Evolutionary conservation across 768 basidiomycete genomes (phyloP).

Genomic region (Pleurotus cornucopiae): DNA sequence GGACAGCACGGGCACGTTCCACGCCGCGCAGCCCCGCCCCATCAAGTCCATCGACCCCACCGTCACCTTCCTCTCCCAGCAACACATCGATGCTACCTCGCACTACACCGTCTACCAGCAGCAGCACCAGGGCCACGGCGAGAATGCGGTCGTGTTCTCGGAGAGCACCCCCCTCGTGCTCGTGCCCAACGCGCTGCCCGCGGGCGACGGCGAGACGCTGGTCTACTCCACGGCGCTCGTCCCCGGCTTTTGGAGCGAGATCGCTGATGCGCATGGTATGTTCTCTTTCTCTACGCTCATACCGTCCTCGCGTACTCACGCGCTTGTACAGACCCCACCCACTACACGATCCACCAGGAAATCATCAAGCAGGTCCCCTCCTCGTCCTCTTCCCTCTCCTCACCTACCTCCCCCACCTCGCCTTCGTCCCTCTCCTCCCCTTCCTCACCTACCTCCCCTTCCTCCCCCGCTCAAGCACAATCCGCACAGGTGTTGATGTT

Average conservation of each 20-base stretch:
- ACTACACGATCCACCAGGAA: conserved; percentile 64
- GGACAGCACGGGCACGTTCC: conserved; percentile 23
- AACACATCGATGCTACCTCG: conserved; percentile 45
- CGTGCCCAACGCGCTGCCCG: conserved; percentile 18
- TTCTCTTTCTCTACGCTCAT: background rate
- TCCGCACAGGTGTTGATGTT: conserved; percentile 30
- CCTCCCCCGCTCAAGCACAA: too few species aligned
- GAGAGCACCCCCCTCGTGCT: conserved; percentile 39
- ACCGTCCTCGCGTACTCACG: background rate
- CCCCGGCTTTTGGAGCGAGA: conserved; percentile 61
- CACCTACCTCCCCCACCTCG: too few species aligned
- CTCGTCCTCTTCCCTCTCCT: conserved; percentile 16
- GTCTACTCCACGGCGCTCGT: conserved; percentile 60
- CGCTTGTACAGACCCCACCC: conserved; percentile 49
- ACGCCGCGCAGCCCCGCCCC: conserved; percentile 46
- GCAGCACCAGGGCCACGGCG: conserved; percentile 12
- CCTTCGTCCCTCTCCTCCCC: conserved; percentile 22
- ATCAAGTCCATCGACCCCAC: conserved; percentile 62
- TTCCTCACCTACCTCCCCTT: too few species aligned
- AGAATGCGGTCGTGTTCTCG: conserved; percentile 44
- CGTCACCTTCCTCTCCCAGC: conserved; percentile 54
- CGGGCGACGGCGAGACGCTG: conserved; percentile 22
- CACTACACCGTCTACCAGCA: conserved; percentile 46
- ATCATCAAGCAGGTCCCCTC: conserved; percentile 33
- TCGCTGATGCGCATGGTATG: conserved; percentile 38